Evolutionary conservation across 768 basidiomycete species (phyloP).

Genomic region (Russula sp.): DNA sequence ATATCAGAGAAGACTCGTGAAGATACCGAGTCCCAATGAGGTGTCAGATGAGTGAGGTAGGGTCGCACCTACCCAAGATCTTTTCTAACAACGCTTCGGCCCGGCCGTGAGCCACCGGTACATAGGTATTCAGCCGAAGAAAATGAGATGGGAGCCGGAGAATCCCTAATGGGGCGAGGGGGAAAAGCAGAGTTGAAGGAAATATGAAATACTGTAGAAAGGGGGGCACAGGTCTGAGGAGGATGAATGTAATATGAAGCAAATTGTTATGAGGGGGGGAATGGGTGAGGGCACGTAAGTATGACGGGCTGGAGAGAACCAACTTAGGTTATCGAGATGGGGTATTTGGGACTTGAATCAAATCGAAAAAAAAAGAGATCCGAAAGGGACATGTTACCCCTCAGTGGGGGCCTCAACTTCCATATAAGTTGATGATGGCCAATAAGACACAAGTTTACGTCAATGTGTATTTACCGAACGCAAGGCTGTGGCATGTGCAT

Average conservation of each 20-base stretch:
- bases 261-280: not conserved
- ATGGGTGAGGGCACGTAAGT: slow-evolving; percentile 7
- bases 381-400: not conserved
- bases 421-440: slow-evolving; percentile 6
- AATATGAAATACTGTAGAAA: slow-evolving; percentile 12
- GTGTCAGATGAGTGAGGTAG: not conserved
- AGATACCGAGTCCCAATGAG: not conserved
- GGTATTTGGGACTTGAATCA: not conserved
- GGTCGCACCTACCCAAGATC: not conserved
- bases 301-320: slow-evolving; percentile 4
- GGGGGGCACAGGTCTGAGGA: not conserved
- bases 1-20: not conserved
- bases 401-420: not conserved
- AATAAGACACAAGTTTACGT: slow-evolving; percentile 14
- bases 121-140: not conserved
- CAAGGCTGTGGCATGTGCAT: not conserved
- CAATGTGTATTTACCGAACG: not conserved
- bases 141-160: not conserved
- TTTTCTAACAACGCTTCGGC: not conserved
- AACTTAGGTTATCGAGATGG: slow-evolving; percentile 2
- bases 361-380: not conserved
- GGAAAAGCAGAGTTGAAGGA: slow-evolving; percentile 4
- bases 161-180: not conserved
- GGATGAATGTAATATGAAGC: not conserved
- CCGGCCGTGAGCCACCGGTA: not conserved